Base-by-base conservation (phyloP, 2,329 filamentous ascomycete genomes). In the Pyricularia pennisetigena region DNA sequence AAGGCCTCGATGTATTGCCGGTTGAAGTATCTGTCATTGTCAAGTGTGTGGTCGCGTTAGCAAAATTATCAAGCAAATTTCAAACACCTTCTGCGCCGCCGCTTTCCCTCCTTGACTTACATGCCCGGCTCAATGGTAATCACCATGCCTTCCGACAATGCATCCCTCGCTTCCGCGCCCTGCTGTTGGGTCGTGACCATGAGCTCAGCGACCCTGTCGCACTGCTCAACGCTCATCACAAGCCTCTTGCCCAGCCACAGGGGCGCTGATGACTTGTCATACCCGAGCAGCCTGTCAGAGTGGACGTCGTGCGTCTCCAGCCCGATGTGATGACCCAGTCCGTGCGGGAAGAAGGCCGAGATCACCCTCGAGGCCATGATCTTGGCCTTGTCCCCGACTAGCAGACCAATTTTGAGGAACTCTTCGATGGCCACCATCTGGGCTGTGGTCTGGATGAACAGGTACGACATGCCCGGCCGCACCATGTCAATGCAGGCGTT, bases 91-190 rank as follows among this genome's bases (percentile, higher is more conserved):
- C 2, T 32, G n/a, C 32, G 2, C 1, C 0, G 10, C 10, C 12
- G 9, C 12, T 35, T 14, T 26, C 9, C n/a, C n/a, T 41, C 3
- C 2, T 41, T 41, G 10, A 78, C 82, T 77, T 74, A 86, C 80
- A 90, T 82, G 71, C 92, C 92, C 1, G 92, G 92, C 79, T 95
- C 92, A 65, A 94, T 85, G 0, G 92, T 95, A 23, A 95, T 85
- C 57, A 94, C 83, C 81, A 92, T 91, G 66, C 86, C 84, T 14
- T 86, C 80, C 71, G 79, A 77, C 6, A 90, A 80, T n/a, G 76
- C 69, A n/a, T 49, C 41, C 20, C 41, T 49, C 41, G 20, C 41
- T 16, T 49, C 41, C 8, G 41, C 41, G 16, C 41, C 41, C 16
- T 49, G 41, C 16, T 49, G 41, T 16, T 8, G 41, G 41, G 3